Evolutionary conservation across 805 yeast species (phyloP).

Genomic region (Metschnikowia arizonensis): DNA sequence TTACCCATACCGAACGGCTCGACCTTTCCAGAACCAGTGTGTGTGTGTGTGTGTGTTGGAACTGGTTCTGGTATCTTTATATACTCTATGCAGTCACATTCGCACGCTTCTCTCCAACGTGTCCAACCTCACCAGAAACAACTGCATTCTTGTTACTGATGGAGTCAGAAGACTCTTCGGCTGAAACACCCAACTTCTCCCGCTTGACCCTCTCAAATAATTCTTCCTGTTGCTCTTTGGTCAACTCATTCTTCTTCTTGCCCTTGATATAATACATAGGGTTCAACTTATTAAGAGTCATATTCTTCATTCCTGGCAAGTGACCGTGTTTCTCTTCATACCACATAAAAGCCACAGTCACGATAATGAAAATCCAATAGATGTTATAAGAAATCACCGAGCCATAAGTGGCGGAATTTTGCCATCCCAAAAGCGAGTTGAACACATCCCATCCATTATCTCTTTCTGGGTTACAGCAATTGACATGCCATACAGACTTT

Average conservation of each 20-base stretch:
- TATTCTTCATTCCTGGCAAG: conserved; percentile 58
- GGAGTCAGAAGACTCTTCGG: conserved; percentile 9
- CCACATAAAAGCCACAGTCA: conserved; percentile 55
- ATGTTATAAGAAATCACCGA: conserved; percentile 83
- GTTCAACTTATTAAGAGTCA: conserved; percentile 49
- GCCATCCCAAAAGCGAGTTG: conserved; percentile 94
- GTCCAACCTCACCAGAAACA: background rate
- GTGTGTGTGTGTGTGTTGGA: conserved; percentile 14
- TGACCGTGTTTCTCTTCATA: conserved; percentile 82
- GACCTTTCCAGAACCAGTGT: conserved; percentile 10
- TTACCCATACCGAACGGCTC: conserved; percentile 11
- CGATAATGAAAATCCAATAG: conserved; percentile 74
- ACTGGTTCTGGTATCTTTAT: background rate
- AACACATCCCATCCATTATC: conserved; percentile 97
- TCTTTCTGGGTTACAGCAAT: conserved; percentile 91
- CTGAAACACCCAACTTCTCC: conserved; percentile 15
- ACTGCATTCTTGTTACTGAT: conserved; percentile 7
- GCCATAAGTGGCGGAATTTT: conserved; percentile 90
- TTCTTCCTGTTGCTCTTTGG: conserved; percentile 47
- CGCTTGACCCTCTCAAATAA: conserved; percentile 40
- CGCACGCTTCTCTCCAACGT: background rate
- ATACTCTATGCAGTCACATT: conserved; percentile 4
- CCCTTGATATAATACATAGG: conserved; percentile 71
- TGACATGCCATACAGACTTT: conserved; percentile 87
- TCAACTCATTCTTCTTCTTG: conserved; percentile 58